These are phyloP conservation scores for Penstemon davidsonii DNA, from an alignment of 257 asterid genomes.

Conservation along the genomic window DNA sequence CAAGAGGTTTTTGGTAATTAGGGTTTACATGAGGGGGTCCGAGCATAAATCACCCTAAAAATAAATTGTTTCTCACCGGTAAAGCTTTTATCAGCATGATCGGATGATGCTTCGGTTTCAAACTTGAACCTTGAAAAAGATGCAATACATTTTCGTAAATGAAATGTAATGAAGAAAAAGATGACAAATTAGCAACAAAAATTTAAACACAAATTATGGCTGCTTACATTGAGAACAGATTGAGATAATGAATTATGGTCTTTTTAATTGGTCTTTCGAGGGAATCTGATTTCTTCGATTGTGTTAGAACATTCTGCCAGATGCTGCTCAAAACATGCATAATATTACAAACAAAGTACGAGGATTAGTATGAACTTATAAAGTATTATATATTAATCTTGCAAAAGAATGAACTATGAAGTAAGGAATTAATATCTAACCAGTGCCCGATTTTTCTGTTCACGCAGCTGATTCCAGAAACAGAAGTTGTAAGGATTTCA, in stretches of 20 bases:
- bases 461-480: slow-evolving; percentile 49
- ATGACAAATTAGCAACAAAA: slow-evolving; percentile 4
- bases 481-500: slow-evolving; percentile 46
- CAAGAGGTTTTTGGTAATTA: too few relatives aligned
- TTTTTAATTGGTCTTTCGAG: slow-evolving; percentile 36
- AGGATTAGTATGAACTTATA: neutral
- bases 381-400: neutral
- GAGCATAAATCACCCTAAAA: too few relatives aligned
- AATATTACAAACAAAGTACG: slow-evolving; percentile 17
- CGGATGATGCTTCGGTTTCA: slow-evolving; percentile 33
- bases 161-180: slow-evolving; percentile 24
- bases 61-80: slow-evolving; percentile 41
- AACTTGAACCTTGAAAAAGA: slow-evolving; percentile 46
- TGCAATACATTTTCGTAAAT: slow-evolving; percentile 15
- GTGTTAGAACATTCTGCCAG: slow-evolving; percentile 42
- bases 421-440: slow-evolving; percentile 35
- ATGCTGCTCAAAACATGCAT: slow-evolving; percentile 43
- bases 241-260: slow-evolving; percentile 47
- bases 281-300: slow-evolving; percentile 39
- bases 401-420: neutral
- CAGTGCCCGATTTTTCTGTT: slow-evolving; percentile 81
- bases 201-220: slow-evolving; percentile 16
- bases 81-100: slow-evolving; percentile 36
- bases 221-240: slow-evolving; percentile 60
- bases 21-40: too few relatives aligned